A percentile compares a stretch with the other conserved stretches of the same genome.
Conservation (phyloP, 2,329 filamentous ascomycete genomes). For the Nigrospora osmanthi region DNA sequence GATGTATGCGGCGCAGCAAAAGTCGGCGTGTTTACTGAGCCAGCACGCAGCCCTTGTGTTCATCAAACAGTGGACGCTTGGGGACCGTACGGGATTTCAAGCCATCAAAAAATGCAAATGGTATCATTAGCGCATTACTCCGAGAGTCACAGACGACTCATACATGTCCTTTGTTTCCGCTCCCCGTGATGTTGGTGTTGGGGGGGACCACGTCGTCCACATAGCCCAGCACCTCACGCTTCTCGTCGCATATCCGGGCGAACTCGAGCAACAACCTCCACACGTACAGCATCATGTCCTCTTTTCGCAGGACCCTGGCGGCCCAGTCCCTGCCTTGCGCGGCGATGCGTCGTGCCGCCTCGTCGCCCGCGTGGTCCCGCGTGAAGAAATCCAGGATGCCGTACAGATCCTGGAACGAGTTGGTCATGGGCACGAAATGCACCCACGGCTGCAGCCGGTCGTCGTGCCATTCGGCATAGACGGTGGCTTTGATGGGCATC, state of each 20-base stretch:
- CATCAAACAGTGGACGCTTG: no score
- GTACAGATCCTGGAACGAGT: constrained; percentile 49
- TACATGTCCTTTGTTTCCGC: no score
- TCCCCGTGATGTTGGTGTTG: no score
- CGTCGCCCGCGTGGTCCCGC: constrained; percentile 29
- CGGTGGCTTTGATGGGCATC: constrained; percentile 51
- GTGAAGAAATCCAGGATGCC: constrained; percentile 50
- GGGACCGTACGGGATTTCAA: no score
- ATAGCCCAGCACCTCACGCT: constrained; percentile 18
- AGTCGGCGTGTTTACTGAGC: no score
- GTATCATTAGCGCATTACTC: no score
- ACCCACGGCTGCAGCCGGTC: constrained; percentile 50
- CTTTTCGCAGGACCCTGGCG: constrained; percentile 39
- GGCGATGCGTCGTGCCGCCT: constrained; percentile 40
- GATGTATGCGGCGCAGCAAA: no score
- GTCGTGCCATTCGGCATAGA: constrained; percentile 60
- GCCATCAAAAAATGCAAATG: no score
- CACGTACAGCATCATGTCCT: constrained; percentile 50
- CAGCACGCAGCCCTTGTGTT: no score
- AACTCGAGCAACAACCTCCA: constrained; percentile 40
- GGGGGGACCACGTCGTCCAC: constrained; percentile 14
- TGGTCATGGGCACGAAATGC: constrained; percentile 57
- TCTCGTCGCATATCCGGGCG: constrained; percentile 26
- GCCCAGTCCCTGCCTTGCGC: constrained; percentile 43
- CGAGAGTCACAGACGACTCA: no score